Evolutionary conservation across 495 filamentous ascomycete genomes (phyloP), one percentile per base, ranked within the genome.

Genomic region (Penicillium maclennaniae): DNA sequence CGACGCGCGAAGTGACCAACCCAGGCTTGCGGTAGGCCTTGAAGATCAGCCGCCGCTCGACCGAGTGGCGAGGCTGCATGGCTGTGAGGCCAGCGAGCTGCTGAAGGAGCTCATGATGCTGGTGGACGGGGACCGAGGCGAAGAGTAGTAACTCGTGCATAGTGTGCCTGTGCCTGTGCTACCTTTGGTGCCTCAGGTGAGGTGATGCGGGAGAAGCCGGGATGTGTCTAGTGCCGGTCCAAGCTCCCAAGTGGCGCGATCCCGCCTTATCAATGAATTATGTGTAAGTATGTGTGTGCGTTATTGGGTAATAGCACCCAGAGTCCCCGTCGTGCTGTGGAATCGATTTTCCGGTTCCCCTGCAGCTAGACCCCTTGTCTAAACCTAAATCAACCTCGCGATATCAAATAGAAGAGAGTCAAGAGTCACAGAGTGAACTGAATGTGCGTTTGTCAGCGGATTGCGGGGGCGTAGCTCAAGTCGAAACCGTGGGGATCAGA

Each of bases 21-120:
- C 68, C 66, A 19, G 73, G 68, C 53, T 72, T 78, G 52, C 79
- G 73, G 46, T 69, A 74, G 34, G 86, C 85, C 61, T 83, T 84
- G 76, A 84, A 89, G 53, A 88, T 66, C 56, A 87, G 68, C 58
- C 83, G 82, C 47, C 84, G 81, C 61, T 86, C 80, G 41, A 81
- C 53, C 49, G 80, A 68, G 51, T 72, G 74, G 55, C 76, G 71
- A 21, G 86, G 86, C 53, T 83, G 80, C 81, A 86, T 85, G 54
- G 81, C 82, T 25, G 83, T 80, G 49, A 88, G 65, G 42, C 84
- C 86, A 20, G 84, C 79, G 47, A 89, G 76, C 60, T 88, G 81
- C 48, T 85, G 79, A 45, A 87, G 73, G 41, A 88, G 75, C 68
- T 86, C 84, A 59, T 75, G 66, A 59, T 76, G 74, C 49, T 77